Conservation (phyloP, 805 yeast species). For the Torulaspora microellipsoides region DNA sequence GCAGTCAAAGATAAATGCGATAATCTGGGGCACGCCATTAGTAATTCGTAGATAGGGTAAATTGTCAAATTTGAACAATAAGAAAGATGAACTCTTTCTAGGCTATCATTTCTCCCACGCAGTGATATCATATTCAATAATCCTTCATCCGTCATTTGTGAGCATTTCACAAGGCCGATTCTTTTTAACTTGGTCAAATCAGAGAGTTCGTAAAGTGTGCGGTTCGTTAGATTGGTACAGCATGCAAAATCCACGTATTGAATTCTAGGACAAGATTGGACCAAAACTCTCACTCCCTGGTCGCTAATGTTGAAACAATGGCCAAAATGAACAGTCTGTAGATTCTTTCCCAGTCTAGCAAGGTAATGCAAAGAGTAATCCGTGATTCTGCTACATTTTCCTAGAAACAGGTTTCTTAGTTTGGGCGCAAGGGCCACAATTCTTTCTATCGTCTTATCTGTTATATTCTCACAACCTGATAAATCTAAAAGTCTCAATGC, state of each 20-base stretch:
- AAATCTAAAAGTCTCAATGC: constrained; percentile 77
- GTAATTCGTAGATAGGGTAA: constrained; percentile 68
- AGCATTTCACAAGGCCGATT: constrained; percentile 90
- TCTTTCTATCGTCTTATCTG: constrained; percentile 72
- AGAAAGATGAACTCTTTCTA: constrained; percentile 90
- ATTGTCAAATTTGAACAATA: constrained; percentile 80
- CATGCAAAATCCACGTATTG: constrained; percentile 95
- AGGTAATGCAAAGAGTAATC: constrained; percentile 73
- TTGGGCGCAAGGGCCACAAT: constrained; percentile 77
- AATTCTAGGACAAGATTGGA: constrained; percentile 73
- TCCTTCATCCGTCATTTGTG: constrained; percentile 82
- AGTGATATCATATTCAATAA: constrained; percentile 60
- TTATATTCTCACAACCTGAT: constrained; percentile 74
- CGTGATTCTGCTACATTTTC: constrained; percentile 83
- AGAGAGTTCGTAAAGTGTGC: constrained; percentile 70
- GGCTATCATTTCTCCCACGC: constrained; percentile 68
- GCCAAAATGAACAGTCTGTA: constrained; percentile 89
- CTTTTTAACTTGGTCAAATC: constrained; percentile 75
- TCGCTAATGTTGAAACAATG: constrained; percentile 92
- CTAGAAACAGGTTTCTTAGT: constrained; percentile 78
- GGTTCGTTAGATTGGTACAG: constrained; percentile 83
- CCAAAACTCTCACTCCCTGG: constrained; percentile 71
- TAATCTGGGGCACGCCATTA: constrained; percentile 76
- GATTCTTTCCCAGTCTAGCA: constrained; percentile 66
- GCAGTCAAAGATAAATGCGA: constrained; percentile 93